These are phyloP conservation scores for Tricholoma sp. DNA, from an alignment of 768 basidiomycete species.

Conservation along the genomic window DNA sequence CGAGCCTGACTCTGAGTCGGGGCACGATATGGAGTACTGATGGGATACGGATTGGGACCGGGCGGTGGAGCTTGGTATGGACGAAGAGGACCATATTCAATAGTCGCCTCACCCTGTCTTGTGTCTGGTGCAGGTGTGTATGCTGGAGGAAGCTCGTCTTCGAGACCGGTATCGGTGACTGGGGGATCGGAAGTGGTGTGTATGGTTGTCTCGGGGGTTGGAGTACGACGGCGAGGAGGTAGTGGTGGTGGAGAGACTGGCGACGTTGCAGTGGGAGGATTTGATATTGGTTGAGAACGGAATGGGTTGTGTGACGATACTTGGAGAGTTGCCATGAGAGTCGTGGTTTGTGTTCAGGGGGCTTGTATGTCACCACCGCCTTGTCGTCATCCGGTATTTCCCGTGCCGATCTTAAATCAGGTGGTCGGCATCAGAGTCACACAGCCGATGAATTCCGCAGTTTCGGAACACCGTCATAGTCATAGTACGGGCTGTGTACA, in stretches of 20 bases:
- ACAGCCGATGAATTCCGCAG: too few species aligned
- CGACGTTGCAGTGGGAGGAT: slow-evolving; percentile 12
- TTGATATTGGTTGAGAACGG: too few species aligned
- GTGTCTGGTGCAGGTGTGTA: slow-evolving; percentile 57
- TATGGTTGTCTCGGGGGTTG: not conserved
- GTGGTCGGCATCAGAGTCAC: too few species aligned
- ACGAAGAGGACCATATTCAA: slow-evolving; percentile 57
- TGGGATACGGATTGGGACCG: too few species aligned
- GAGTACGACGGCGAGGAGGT: not conserved
- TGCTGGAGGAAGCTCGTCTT: slow-evolving; percentile 64
- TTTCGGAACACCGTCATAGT: too few species aligned
- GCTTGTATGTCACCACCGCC: too few species aligned
- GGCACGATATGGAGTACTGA: slow-evolving; percentile 1
- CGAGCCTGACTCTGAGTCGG: too few species aligned
- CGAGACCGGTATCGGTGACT: slow-evolving; percentile 13
- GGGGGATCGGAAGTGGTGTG: not conserved
- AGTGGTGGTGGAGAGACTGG: not conserved
- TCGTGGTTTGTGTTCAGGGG: not conserved
- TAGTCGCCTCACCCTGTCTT: slow-evolving; percentile 51
- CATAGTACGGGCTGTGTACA: too few species aligned
- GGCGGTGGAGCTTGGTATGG: slow-evolving; percentile 50
- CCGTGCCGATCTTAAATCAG: too few species aligned
- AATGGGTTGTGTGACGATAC: slow-evolving; percentile 28
- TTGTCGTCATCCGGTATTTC: too few species aligned
- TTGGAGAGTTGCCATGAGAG: not conserved